Conservation (phyloP, 1,284 basidiomycete species). For the Tylopilus sp. region DNA sequence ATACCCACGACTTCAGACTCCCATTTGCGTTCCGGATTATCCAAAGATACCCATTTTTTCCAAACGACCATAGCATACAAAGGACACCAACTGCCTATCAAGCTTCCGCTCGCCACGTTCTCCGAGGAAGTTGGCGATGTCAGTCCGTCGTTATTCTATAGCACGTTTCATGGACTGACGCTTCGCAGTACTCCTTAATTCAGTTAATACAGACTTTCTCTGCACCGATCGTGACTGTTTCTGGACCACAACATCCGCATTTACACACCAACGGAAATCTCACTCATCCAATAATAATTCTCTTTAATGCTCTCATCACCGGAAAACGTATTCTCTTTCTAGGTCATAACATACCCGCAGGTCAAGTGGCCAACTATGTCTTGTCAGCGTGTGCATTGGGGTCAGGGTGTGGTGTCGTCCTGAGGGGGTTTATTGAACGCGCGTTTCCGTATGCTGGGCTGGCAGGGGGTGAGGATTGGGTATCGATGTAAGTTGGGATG, state of each 20-base stretch:
- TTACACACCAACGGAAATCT: slow-evolving; percentile 91
- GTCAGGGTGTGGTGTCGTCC: slow-evolving; percentile 87
- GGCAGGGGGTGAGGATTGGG: slow-evolving; percentile 89
- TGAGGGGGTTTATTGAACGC: slow-evolving; percentile 88
- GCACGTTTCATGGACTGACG: slow-evolving; percentile 21
- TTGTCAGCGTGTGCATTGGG: slow-evolving; percentile 94
- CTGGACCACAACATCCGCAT: slow-evolving; percentile 89
- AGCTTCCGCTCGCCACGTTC: slow-evolving; percentile 88
- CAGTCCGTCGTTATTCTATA: slow-evolving; percentile 44
- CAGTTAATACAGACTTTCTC: slow-evolving; percentile 92
- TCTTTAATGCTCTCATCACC: slow-evolving; percentile 96
- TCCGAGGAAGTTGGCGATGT: slow-evolving; percentile 97
- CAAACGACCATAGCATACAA: slow-evolving; percentile 88
- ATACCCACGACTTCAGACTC: slow-evolving; percentile 56
- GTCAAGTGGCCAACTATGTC: slow-evolving; percentile 90
- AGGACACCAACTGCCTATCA: slow-evolving; percentile 84
- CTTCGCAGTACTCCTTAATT: slow-evolving; percentile 88
- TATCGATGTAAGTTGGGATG: slow-evolving; percentile 74
- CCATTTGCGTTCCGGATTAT: slow-evolving; percentile 59
- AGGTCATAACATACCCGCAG: slow-evolving; percentile 88
- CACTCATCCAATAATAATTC: slow-evolving; percentile 93
- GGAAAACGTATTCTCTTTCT: slow-evolving; percentile 96
- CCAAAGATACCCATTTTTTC: slow-evolving; percentile 94
- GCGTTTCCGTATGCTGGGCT: slow-evolving; percentile 96
- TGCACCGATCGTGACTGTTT: slow-evolving; percentile 68